Evolutionary conservation across 2,329 filamentous ascomycete genomes (phyloP).

Genomic region (Neonectria hederae): DNA sequence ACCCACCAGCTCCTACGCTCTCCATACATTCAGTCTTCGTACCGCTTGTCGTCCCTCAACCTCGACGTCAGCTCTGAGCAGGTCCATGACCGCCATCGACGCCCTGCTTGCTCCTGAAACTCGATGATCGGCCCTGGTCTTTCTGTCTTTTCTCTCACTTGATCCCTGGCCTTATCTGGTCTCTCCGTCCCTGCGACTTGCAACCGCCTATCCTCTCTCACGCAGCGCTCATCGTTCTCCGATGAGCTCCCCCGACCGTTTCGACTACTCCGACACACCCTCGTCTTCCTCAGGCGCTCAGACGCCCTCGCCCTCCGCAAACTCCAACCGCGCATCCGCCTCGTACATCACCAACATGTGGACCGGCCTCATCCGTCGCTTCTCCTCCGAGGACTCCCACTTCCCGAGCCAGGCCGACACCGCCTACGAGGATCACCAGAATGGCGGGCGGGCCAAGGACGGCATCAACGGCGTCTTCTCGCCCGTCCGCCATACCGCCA

Average conservation of each 20-base stretch:
- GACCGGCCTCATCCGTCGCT: conserved; percentile 74
- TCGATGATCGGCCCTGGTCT: conserved; percentile 7
- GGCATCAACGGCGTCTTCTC: conserved; percentile 67
- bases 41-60: background rate
- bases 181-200: conserved; percentile 1
- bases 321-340: conserved; percentile 37
- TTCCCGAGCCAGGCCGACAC: conserved; percentile 44
- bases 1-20: background rate
- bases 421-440: conserved; percentile 30
- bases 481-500: conserved; percentile 65
- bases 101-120: conserved; percentile 12
- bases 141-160: conserved; percentile 11
- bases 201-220: background rate
- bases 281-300: conserved; percentile 38
- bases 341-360: conserved; percentile 53
- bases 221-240: background rate
- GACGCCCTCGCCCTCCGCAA: conserved; percentile 35
- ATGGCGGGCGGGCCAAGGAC: conserved; percentile 46
- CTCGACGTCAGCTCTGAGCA: background rate
- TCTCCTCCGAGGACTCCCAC: conserved; percentile 61
- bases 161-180: conserved; percentile 1
- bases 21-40: background rate
- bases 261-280: conserved; percentile 36
- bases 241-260: conserved; percentile 37
- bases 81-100: background rate